A percentile compares a stretch with the other conserved stretches of the same genome.
phyloP scores from a whole-genome alignment of 345 rosid species.

The Rhodomyrtus tomentosa region DNA sequence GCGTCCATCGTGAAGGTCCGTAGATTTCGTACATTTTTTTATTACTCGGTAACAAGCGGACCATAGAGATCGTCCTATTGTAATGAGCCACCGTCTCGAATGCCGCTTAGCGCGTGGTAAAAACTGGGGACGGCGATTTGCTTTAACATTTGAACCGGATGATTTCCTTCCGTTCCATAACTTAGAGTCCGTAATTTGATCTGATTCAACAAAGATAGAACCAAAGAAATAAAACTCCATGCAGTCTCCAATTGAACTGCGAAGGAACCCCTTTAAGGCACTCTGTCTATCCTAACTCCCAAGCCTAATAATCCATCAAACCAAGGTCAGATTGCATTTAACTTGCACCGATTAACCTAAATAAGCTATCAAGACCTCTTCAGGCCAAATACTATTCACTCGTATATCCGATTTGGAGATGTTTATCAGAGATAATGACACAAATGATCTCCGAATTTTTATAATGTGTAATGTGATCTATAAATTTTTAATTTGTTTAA shows the following conservation, averaged over 20 bases:
- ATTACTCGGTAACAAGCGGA: fast-evolving
- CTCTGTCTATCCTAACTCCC: neutral
- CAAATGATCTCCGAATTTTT: no score
- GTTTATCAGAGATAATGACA: no score
- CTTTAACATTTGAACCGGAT: neutral
- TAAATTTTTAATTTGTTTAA: no score
- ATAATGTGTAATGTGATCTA: no score
- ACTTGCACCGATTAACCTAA: neutral
- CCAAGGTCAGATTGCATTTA: neutral
- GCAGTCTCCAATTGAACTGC: neutral
- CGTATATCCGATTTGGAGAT: neutral
- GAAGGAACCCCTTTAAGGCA: neutral
- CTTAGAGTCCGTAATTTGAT: neutral
- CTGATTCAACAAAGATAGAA: neutral
- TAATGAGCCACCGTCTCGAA: fast-evolving
- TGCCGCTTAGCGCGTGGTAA: fast-evolving
- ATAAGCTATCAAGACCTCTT: neutral
- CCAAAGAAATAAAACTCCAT: neutral
- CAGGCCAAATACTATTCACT: neutral
- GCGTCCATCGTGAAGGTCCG: no score
- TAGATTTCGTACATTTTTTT: neutral
- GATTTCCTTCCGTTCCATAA: neutral
- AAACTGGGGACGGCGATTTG: neutral
- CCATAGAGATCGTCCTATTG: fast-evolving
- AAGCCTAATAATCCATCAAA: neutral